phyloP scores from a whole-genome alignment of 1,139 yeast genomes.

The Diutina scorzettiae region DNA sequence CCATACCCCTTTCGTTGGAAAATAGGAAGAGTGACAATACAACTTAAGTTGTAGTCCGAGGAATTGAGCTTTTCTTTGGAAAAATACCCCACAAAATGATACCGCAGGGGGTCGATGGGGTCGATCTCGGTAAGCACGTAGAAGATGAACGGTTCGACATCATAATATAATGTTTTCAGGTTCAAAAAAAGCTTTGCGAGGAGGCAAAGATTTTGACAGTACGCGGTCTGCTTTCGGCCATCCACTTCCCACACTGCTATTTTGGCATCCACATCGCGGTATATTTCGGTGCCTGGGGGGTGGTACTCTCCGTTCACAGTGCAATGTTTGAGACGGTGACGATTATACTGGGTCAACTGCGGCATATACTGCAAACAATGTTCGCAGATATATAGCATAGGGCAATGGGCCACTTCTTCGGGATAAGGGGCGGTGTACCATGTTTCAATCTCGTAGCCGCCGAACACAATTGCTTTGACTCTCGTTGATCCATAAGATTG shows the following conservation, averaged over 20 bases:
- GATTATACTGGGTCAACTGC: constrained; percentile 50
- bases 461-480: constrained; percentile 48
- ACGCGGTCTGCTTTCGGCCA: constrained; percentile 70
- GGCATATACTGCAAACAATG: constrained; percentile 75
- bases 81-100: constrained; percentile 87
- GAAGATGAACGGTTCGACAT: constrained; percentile 89
- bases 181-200: constrained; percentile 81
- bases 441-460: constrained; percentile 65
- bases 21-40: constrained; percentile 82
- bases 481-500: constrained; percentile 10
- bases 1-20: constrained; percentile 89
- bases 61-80: constrained; percentile 76
- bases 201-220: constrained; percentile 83
- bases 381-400: constrained; percentile 66
- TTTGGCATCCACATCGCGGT: constrained; percentile 41
- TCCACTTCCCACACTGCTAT: constrained; percentile 84
- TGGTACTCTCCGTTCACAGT: constrained; percentile 32
- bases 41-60: constrained; percentile 73
- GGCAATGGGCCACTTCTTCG: constrained; percentile 60
- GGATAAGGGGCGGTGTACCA: constrained; percentile 96
- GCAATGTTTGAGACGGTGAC: constrained; percentile 69
- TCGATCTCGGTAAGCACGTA: constrained; percentile 72
- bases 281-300: constrained; percentile 91
- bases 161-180: constrained; percentile 85
- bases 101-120: constrained; percentile 30